Evolutionary conservation across 768 basidiomycete genomes (phyloP).

Genomic region (Leccinum aurantiacum): DNA sequence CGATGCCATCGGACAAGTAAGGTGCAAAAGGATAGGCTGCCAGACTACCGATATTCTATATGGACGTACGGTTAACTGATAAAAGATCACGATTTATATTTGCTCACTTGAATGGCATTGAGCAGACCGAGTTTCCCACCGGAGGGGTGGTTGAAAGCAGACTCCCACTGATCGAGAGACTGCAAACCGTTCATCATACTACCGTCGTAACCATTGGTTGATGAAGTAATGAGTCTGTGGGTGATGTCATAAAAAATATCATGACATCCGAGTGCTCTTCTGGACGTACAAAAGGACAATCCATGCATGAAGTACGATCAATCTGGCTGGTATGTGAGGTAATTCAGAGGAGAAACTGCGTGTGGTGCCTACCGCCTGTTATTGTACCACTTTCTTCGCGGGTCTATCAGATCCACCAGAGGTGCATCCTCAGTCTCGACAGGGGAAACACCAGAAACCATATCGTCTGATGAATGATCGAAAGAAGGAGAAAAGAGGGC

Average conservation of each 20-base stretch:
- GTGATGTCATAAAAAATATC: neutral
- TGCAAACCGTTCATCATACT: conserved; percentile 83
- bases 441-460: conserved; percentile 51
- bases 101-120: neutral
- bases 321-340: conserved; percentile 33
- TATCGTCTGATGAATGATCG: neutral
- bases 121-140: neutral
- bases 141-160: conserved; percentile 56
- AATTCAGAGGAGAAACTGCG: neutral
- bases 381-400: conserved; percentile 72
- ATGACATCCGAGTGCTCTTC: neutral
- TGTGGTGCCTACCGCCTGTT: conserved; percentile 54
- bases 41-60: neutral
- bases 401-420: conserved; percentile 59
- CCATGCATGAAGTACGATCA: conserved; percentile 68
- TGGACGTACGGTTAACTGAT: neutral
- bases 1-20: neutral
- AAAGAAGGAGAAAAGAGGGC: neutral
- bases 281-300: conserved; percentile 58
- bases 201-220: conserved; percentile 74
- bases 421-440: conserved; percentile 31
- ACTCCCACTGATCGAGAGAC: conserved; percentile 60
- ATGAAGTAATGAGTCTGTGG: conserved; percentile 67
- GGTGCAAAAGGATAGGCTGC: neutral
- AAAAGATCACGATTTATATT: neutral